These are phyloP conservation scores for Hamamelis virginiana DNA, from an alignment of 164 flowering plant species.

Conservation along the genomic window DNA sequence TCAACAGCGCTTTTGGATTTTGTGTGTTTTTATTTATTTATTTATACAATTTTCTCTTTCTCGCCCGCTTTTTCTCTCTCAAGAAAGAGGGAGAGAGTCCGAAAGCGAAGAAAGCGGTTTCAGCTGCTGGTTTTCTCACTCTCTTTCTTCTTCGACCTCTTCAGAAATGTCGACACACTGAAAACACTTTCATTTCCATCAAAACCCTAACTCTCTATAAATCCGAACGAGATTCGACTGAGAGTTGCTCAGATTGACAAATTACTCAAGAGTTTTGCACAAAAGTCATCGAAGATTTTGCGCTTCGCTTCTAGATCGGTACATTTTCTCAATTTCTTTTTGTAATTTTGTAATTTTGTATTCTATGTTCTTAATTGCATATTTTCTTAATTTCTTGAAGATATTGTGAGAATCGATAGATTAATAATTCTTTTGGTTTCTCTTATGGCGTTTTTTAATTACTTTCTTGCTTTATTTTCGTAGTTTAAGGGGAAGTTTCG, in stretches of 20 bases:
- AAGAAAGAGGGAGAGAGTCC: background rate
- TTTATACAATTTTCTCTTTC: background rate
- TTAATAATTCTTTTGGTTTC: too few relatives aligned
- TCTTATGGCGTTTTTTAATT: background rate
- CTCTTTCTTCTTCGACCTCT: slow-evolving; percentile 1
- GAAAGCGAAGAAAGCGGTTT: background rate
- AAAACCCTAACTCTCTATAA: slow-evolving; percentile 1
- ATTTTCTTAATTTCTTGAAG: background rate
- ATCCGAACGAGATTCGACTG: background rate
- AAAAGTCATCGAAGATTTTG: background rate
- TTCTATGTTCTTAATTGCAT: too few relatives aligned
- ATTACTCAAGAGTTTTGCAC: background rate
- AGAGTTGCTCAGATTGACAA: too few relatives aligned
- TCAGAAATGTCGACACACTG: background rate
- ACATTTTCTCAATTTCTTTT: background rate
- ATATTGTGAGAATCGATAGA: background rate
- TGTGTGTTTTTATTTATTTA: too few relatives aligned
- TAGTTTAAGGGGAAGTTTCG: too few relatives aligned
- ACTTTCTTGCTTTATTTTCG: background rate
- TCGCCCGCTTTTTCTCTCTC: background rate
- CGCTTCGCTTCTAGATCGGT: background rate
- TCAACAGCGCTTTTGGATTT: slow-evolving; percentile 24
- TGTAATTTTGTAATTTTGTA: background rate
- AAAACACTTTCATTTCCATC: background rate
- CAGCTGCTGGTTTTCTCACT: background rate